A percentile compares a stretch with the other conserved stretches of the same genome.
phyloP scores from a whole-genome alignment of 2,329 filamentous ascomycete species.

The Fusarium tjaetaba region DNA sequence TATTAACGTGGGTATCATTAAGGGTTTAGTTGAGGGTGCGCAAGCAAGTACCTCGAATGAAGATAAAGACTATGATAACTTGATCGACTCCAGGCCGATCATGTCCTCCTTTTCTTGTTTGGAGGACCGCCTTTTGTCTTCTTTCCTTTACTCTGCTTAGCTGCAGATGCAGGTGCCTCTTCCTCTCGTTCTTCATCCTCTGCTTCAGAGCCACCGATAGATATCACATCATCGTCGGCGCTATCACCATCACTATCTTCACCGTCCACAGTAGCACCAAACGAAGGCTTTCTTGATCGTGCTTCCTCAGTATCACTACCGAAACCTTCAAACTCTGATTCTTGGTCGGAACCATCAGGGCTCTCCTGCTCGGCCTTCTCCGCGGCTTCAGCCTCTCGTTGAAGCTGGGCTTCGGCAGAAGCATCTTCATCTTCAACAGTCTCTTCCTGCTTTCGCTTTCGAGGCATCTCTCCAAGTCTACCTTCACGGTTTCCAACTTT shows the following conservation, averaged over 20 bases:
- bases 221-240: slow-evolving; percentile 52
- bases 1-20: slow-evolving; percentile 42
- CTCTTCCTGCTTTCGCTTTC: slow-evolving; percentile 76
- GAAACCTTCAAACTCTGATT: slow-evolving; percentile 52
- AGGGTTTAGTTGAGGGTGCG: slow-evolving; percentile 22
- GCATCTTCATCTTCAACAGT: slow-evolving; percentile 55
- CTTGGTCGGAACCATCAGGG: slow-evolving; percentile 51
- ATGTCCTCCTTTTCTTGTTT: slow-evolving; percentile 44
- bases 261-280: slow-evolving; percentile 45
- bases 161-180: slow-evolving; percentile 7
- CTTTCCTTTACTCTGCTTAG: slow-evolving; percentile 32
- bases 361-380: slow-evolving; percentile 47
- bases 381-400: slow-evolving; percentile 40
- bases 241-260: slow-evolving; percentile 53
- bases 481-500: slow-evolving; percentile 78
- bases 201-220: slow-evolving; percentile 44
- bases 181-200: slow-evolving; percentile 39
- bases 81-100: slow-evolving; percentile 18
- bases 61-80: slow-evolving; percentile 23
- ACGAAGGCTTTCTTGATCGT: slow-evolving; percentile 46
- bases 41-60: slow-evolving; percentile 29
- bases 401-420: slow-evolving; percentile 44
- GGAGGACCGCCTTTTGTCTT: slow-evolving; percentile 30
- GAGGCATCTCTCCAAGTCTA: slow-evolving; percentile 85
- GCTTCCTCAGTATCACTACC: slow-evolving; percentile 49